Conservation (phyloP, 1,284 basidiomycete species). For the Phylloporus sp. region DNA sequence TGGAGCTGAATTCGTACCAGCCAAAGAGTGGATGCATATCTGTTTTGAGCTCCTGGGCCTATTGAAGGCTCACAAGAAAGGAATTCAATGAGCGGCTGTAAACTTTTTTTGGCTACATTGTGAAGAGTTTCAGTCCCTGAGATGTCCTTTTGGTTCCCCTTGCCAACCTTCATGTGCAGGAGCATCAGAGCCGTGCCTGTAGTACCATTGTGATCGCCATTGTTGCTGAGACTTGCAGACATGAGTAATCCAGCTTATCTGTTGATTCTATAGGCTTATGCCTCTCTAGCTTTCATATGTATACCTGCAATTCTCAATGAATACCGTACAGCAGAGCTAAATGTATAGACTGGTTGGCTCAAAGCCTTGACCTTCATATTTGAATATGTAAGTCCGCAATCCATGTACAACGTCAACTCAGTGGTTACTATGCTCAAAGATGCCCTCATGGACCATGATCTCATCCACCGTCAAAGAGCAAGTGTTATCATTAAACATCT, state of each 20-base stretch:
- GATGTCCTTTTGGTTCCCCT: conserved; percentile 96
- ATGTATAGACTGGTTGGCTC: conserved; percentile 98
- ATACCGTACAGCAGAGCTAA: conserved; percentile 96
- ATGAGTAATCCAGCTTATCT: conserved; percentile 53
- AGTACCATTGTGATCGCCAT: conserved; percentile 99
- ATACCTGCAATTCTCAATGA: conserved; percentile 99
- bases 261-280: conserved; percentile 25
- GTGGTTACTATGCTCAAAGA: conserved; percentile 98
- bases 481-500: conserved; percentile 41
- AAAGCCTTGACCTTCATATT: conserved; percentile 99
- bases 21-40: conserved; percentile 99
- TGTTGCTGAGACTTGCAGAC: conserved; percentile 96
- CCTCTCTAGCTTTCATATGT: conserved; percentile 88
- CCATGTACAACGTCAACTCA: conserved; percentile 97
- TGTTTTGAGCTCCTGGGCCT: conserved; percentile 78
- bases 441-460: no score
- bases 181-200: conserved; percentile 98
- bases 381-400: conserved; percentile 99
- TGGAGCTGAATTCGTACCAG: conserved; percentile 97
- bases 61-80: conserved; percentile 41
- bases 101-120: conserved; percentile 99
- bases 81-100: conserved; percentile 96
- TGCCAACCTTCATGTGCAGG: conserved; percentile 97
- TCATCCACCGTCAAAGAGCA: no score
- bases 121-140: conserved; percentile 98